Percentiles rank a stretch among this genome's conserved stretches.
These are phyloP conservation scores for Hypoxylon intermedium DNA, from an alignment of 495 filamentous ascomycete species.

Conservation along the genomic window DNA sequence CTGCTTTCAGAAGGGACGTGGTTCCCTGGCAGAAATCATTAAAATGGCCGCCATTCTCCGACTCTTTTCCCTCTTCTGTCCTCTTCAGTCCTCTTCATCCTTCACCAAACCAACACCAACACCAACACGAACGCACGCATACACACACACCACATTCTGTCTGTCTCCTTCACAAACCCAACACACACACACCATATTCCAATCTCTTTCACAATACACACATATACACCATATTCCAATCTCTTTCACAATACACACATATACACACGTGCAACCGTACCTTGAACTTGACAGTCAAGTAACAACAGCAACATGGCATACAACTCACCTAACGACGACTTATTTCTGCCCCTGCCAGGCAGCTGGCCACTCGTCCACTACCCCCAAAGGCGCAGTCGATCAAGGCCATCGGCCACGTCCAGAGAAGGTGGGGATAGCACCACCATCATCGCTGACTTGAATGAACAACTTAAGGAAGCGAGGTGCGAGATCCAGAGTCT, in stretches of 20 bases:
- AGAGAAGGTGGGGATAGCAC: background rate
- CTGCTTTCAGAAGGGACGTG: background rate
- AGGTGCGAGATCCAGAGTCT: background rate
- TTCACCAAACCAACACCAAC: too few species aligned
- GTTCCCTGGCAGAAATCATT: background rate
- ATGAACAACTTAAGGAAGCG: background rate
- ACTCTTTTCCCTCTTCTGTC: too few species aligned
- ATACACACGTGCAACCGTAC: too few species aligned
- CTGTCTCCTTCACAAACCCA: too few species aligned
- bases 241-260: too few species aligned
- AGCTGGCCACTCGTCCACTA: background rate
- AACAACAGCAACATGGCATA: background rate
- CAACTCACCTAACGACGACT: slow-evolving; percentile 1
- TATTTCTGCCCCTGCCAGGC: background rate
- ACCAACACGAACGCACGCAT: too few species aligned
- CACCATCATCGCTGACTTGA: background rate
- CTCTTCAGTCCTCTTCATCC: too few species aligned
- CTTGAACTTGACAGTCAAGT: too few species aligned
- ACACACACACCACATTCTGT: too few species aligned
- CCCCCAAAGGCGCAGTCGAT: background rate
- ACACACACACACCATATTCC: too few species aligned
- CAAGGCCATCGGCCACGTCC: background rate
- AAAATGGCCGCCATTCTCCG: background rate
- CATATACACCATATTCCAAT: too few species aligned
- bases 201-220: too few species aligned